phyloP scores from a whole-genome alignment of 306 rosid species.

The Vicia sativa region DNA sequence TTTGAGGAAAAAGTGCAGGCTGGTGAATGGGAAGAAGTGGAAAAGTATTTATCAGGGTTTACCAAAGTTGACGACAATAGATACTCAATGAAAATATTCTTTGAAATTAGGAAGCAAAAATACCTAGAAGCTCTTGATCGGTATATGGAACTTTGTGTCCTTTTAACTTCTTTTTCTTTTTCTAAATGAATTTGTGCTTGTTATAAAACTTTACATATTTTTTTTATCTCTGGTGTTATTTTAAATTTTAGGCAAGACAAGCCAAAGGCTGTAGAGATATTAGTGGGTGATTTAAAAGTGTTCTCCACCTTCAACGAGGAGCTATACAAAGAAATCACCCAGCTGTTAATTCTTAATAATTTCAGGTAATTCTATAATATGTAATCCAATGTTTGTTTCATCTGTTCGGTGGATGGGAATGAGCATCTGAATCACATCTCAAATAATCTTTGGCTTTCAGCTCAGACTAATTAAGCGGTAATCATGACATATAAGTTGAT shows the following conservation, averaged over 20 bases:
- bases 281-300: conserved; percentile 73
- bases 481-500: conserved; percentile 22
- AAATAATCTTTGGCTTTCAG: conserved; percentile 30
- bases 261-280: conserved; percentile 77
- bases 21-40: conserved; percentile 95
- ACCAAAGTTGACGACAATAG: conserved; percentile 89
- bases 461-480: conserved; percentile 28
- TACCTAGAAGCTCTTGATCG: conserved; percentile 93
- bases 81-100: conserved; percentile 88
- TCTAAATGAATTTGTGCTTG: conserved; percentile 10
- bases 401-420: conserved; percentile 24
- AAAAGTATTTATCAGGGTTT: conserved; percentile 78
- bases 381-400: conserved; percentile 23
- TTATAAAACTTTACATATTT: conserved; percentile 29
- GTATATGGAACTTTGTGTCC: conserved; percentile 41
- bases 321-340: conserved; percentile 82
- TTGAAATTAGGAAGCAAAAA: conserved; percentile 88
- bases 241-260: conserved; percentile 61
- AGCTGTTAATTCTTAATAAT: conserved; percentile 72
- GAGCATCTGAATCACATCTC: conserved; percentile 20
- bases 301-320: conserved; percentile 82
- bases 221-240: conserved; percentile 22
- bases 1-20: conserved; percentile 89
- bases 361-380: conserved; percentile 66
- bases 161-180: conserved; percentile 25